Percentiles rank a stretch among this genome's conserved stretches.
Evolutionary conservation across 331 rosid genomes (phyloP).

Genomic region (Rhamnella rubrinervis): DNA sequence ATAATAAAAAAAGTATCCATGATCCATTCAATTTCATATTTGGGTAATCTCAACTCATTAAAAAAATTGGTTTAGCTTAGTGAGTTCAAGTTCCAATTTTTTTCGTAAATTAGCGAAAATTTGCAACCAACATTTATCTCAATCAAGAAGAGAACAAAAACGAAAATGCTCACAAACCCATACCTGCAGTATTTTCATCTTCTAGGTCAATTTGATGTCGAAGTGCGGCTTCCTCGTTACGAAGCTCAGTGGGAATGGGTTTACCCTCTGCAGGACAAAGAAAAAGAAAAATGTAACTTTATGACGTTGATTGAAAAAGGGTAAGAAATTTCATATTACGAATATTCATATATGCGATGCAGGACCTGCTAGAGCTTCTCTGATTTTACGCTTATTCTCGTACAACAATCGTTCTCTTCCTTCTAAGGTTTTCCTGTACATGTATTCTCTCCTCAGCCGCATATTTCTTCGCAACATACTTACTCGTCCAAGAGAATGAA

Average conservation of each 20-base stretch:
- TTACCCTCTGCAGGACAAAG: constrained; percentile 58
- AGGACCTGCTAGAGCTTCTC: constrained; percentile 73
- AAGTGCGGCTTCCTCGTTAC: constrained; percentile 88
- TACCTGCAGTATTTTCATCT: constrained; percentile 82
- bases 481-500: neutral
- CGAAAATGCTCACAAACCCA: neutral
- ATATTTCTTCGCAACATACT: constrained; percentile 69
- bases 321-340: neutral
- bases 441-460: constrained; percentile 72
- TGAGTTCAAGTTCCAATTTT: neutral
- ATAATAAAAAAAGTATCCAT: no score
- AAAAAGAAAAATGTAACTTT: no score
- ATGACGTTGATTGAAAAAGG: neutral
- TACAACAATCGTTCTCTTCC: constrained; percentile 66
- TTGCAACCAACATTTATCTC: neutral
- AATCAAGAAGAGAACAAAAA: no score
- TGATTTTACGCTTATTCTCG: constrained; percentile 88
- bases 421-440: constrained; percentile 81
- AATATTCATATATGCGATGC: neutral
- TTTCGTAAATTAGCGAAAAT: neutral
- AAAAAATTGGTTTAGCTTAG: neutral
- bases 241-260: constrained; percentile 87
- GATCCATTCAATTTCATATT: no score
- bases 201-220: constrained; percentile 86
- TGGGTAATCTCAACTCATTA: no score